Evolutionary conservation across 169 alveolate species (phyloP).

Genomic region (Eimeria sp.): DNA sequence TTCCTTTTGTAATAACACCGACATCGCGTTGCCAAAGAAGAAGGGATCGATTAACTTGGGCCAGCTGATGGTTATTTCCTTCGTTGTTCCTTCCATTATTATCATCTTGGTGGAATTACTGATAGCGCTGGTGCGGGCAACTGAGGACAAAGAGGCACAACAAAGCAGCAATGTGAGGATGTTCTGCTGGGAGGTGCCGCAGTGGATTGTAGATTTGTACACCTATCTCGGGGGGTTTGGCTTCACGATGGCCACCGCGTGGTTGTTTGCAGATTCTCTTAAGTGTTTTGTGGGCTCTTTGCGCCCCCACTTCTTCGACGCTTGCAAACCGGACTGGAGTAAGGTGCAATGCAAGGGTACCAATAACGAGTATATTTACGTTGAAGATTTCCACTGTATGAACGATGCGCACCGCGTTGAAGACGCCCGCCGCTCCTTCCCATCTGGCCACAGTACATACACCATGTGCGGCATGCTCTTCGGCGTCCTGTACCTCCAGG

Average conservation of each 20-base stretch:
- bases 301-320: neutral
- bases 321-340: neutral
- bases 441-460: constrained; percentile 3
- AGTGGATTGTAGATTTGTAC: neutral
- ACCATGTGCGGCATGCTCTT: constrained; percentile 21
- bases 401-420: neutral
- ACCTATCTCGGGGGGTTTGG: neutral
- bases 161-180: neutral
- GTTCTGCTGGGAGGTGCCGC: neutral
- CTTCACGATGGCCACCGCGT: neutral
- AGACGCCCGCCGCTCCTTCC: constrained; percentile 22
- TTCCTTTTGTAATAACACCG: constrained; percentile 1
- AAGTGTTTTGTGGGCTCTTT: neutral
- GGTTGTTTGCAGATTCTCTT: constrained; percentile 9
- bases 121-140: neutral
- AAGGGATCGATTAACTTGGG: constrained; percentile 16
- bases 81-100: neutral
- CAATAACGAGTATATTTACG: neutral
- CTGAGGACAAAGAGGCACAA: neutral
- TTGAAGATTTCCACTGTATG: neutral
- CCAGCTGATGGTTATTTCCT: neutral
- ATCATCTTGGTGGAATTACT: neutral
- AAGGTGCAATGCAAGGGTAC: neutral
- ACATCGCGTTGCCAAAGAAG: neutral
- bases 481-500: neutral